Conservation (phyloP, 1,284 basidiomycete species). For the Ganoderma sinense region DNA sequence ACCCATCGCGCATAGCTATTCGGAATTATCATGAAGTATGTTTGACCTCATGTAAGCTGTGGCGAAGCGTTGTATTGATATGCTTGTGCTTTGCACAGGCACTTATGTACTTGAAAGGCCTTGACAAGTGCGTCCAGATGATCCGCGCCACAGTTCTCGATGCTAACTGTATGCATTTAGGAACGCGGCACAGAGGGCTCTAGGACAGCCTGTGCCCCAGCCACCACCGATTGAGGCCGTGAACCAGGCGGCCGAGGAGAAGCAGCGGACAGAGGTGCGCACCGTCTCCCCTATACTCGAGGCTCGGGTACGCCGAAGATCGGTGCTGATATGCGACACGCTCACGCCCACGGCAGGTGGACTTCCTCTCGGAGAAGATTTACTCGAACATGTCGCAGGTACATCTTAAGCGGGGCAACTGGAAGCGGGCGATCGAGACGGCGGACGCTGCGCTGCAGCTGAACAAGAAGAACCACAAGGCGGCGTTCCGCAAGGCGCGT, state of each 20-base stretch:
- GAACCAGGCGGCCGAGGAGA: conserved; percentile 35
- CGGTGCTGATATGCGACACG: background rate
- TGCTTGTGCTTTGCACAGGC: conserved; percentile 44
- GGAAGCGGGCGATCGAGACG: conserved; percentile 76
- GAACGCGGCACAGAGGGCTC: conserved; percentile 33
- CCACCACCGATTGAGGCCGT: conserved; percentile 31
- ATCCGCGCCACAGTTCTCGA: background rate
- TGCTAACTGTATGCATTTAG: conserved; percentile 10
- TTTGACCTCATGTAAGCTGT: background rate
- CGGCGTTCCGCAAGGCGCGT: conserved; percentile 82
- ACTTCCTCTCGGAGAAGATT: conserved; percentile 78
- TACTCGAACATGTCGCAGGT: conserved; percentile 85
- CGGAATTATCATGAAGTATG: conserved; percentile 70
- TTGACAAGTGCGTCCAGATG: conserved; percentile 67
- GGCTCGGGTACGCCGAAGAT: background rate
- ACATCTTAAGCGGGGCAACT: conserved; percentile 78
- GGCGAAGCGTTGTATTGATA: conserved; percentile 4
- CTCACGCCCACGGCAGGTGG: conserved; percentile 53
- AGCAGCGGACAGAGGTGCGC: conserved; percentile 46
- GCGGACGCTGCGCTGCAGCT: conserved; percentile 78
- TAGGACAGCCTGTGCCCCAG: conserved; percentile 24
- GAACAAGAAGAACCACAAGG: conserved; percentile 79
- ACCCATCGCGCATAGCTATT: conserved; percentile 52
- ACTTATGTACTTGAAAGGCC: conserved; percentile 71
- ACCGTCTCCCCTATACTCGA: background rate